Conservation (phyloP, 1,139 yeast genomes). For the Pichia sp. region DNA sequence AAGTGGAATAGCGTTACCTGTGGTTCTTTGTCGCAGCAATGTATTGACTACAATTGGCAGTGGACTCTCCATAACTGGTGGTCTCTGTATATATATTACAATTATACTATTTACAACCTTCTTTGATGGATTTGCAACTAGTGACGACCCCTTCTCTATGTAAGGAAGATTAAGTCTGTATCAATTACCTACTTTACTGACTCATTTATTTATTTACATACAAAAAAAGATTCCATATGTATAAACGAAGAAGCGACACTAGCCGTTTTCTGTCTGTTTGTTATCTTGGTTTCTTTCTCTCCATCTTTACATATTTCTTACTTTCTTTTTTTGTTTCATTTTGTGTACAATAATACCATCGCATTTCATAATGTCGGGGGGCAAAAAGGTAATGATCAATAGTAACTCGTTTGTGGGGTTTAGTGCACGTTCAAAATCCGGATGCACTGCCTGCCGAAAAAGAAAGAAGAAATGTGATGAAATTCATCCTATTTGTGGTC, state of each 20-base stretch:
- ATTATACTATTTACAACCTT: slow-evolving; percentile 67
- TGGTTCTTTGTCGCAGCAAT: slow-evolving; percentile 58
- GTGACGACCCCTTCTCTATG: slow-evolving; percentile 32
- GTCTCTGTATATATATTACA: slow-evolving; percentile 63
- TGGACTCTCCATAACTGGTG: slow-evolving; percentile 63
- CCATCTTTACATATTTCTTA: too few relatives aligned
- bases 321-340: too few relatives aligned
- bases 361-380: not conserved
- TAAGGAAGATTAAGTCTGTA: too few relatives aligned
- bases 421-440: slow-evolving; percentile 26
- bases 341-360: too few relatives aligned
- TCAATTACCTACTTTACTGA: too few relatives aligned
- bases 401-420: slow-evolving; percentile 25
- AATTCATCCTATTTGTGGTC: slow-evolving; percentile 27
- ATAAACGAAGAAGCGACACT: too few relatives aligned
- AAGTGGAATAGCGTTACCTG: slow-evolving; percentile 61
- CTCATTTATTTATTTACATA: too few relatives aligned
- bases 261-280: too few relatives aligned
- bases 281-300: too few relatives aligned
- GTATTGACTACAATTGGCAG: slow-evolving; percentile 54
- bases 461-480: slow-evolving; percentile 31
- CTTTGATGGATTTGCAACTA: slow-evolving; percentile 52
- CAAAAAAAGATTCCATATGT: too few relatives aligned
- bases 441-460: slow-evolving; percentile 25
- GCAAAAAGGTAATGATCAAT: slow-evolving; percentile 5